Evolutionary conservation across 192 early-diverging fungal species (phyloP), one percentile per base, ranked within the genome.

Genomic region (Jimgerdemannia flammicorona): DNA sequence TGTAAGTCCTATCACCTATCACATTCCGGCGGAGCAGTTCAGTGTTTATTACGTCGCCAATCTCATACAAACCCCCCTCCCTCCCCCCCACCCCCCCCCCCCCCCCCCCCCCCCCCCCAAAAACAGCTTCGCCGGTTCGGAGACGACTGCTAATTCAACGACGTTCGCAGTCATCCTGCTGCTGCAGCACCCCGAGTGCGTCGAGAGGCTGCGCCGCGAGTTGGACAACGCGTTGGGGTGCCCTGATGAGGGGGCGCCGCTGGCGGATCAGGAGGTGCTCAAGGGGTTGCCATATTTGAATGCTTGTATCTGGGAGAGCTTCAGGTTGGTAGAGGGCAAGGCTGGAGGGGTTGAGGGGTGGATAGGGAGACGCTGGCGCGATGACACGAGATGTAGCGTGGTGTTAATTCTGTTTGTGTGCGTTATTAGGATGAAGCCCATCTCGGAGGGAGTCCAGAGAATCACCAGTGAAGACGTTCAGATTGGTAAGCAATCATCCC

Each of bases 141-240:
- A 86, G 42, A 86, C 85, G 14, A 80, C 85, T 0, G 77, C 80
- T 29, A 86, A 84, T 68, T 74, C 82, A 18, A 54, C 83, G 8
- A 82, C 77, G 3, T 86, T 86, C 75, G 73, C 79, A 64, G 78
- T 81, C 63, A 77, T 81, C 18, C 77, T 84, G 65, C 66, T 86
- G 7, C 75, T 81, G 7, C 80, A 78, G 67, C n/a, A 84, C 69
- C 83, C 85, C 4, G 75, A 84, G 3, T 72, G 75, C 3, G 72
- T 84, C 74, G 75, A 78, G 4, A 75, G 77, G 11, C 75, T 86
- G 42, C 80, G 75, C 41, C 69, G 77, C 39, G 85, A 86, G 64
- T 75, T 86, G 65, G 83, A 84, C 73, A 54, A 44, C 1, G 20
- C 19, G 20, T 9, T 74, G 7, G 49, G 49, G 6, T 59, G 49